phyloP scores from a whole-genome alignment of 1,284 basidiomycete genomes.

The Marasmius fiardii region DNA sequence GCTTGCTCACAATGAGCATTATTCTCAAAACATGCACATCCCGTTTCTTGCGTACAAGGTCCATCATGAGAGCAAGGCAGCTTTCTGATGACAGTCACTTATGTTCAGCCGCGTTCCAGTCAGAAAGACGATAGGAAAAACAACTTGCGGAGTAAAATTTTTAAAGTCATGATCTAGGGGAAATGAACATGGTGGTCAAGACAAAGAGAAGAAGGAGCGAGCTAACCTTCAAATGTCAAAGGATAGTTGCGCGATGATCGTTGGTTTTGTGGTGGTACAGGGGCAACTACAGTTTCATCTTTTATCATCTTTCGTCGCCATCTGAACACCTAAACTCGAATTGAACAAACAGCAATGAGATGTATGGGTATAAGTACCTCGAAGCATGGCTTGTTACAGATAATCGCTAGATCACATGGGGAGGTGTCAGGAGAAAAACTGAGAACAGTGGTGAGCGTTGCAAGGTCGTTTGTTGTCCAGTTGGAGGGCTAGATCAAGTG shows the following conservation, averaged over 20 bases:
- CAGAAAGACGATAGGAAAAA: not conserved
- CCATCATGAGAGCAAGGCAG: constrained; percentile 38
- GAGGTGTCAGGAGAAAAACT: constrained; percentile 31
- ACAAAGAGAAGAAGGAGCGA: too few relatives aligned
- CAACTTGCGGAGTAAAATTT: constrained; percentile 22
- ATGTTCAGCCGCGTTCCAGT: constrained; percentile 8
- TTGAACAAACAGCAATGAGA: not conserved
- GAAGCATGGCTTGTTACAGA: constrained; percentile 40
- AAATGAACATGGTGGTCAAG: not conserved
- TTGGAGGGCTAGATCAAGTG: not conserved
- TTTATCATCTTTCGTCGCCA: constrained; percentile 18
- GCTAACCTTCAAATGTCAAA: not conserved
- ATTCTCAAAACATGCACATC: constrained; percentile 33
- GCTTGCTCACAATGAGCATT: constrained; percentile 34
- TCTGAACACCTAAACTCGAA: constrained; percentile 20
- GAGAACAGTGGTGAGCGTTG: constrained; percentile 26
- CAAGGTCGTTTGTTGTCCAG: constrained; percentile 20
- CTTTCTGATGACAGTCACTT: constrained; percentile 20
- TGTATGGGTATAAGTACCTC: constrained; percentile 30
- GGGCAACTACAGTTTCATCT: constrained; percentile 4
- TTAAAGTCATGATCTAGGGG: constrained; percentile 27
- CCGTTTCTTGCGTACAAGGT: constrained; percentile 26
- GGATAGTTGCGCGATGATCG: not conserved
- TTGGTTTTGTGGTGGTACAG: not conserved
- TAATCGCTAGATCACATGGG: constrained; percentile 40